Evolutionary conservation across 2,329 filamentous ascomycete genomes (phyloP).

Genomic region (Colletotrichum caudatum): DNA sequence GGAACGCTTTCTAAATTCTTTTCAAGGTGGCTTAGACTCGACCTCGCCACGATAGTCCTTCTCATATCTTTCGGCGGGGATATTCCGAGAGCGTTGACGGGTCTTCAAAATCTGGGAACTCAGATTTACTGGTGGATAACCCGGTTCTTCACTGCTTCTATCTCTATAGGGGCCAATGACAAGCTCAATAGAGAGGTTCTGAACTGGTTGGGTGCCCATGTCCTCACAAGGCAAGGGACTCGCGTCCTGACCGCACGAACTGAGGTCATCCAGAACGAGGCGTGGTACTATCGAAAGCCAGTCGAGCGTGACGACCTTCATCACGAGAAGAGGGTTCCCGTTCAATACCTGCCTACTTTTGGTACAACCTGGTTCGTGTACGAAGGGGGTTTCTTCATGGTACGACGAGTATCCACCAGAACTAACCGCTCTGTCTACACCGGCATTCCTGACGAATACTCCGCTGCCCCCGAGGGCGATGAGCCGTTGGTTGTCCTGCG

Average conservation of each 20-base stretch:
- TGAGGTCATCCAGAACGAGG: conserved; percentile 49
- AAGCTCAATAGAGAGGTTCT: conserved; percentile 54
- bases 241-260: conserved; percentile 53
- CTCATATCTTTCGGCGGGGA: conserved; percentile 51
- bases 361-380: conserved; percentile 53
- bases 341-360: conserved; percentile 55
- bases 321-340: conserved; percentile 51
- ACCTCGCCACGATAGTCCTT: conserved; percentile 50
- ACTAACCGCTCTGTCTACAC: conserved; percentile 31
- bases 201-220: conserved; percentile 53
- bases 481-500: conserved; percentile 56
- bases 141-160: conserved; percentile 53
- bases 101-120: conserved; percentile 46
- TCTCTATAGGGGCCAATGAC: conserved; percentile 53
- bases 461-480: conserved; percentile 50
- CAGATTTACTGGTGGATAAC: conserved; percentile 53
- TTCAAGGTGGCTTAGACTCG: conserved; percentile 50
- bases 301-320: conserved; percentile 50
- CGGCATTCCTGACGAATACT: conserved; percentile 49
- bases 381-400: conserved; percentile 51
- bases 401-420: conserved; percentile 48
- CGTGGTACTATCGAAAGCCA: conserved; percentile 47
- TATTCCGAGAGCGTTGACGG: conserved; percentile 48
- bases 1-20: conserved; percentile 50
- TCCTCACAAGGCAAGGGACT: conserved; percentile 48